Conservation (phyloP, 2,329 filamentous ascomycete genomes). For the Biscogniauxia marginata region DNA sequence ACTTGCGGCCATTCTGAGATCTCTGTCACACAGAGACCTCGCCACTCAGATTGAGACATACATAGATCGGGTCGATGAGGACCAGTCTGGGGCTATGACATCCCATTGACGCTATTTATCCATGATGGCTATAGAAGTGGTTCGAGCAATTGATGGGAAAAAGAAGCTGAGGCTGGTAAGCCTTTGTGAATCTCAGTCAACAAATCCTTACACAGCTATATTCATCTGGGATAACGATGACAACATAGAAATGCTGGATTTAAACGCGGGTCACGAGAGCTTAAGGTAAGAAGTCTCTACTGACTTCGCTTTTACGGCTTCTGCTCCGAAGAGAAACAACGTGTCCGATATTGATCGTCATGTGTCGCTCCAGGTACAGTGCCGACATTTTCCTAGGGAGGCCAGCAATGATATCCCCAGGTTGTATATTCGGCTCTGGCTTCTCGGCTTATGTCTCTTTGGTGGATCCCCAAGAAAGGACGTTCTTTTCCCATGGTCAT, state of each 20-base stretch:
- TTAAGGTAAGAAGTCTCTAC: no score
- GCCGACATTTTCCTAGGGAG: neutral
- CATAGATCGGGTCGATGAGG: neutral
- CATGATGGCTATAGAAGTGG: neutral
- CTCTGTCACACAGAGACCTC: neutral
- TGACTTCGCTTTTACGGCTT: neutral
- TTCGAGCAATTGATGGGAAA: neutral
- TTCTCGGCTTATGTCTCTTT: slow-evolving; percentile 6
- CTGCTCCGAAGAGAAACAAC: neutral
- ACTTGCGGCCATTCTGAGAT: neutral
- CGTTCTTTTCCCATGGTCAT: slow-evolving; percentile 5
- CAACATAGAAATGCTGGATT: no score
- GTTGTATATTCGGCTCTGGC: slow-evolving; percentile 2
- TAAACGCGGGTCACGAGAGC: no score
- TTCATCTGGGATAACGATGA: no score
- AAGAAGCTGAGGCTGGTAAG: neutral
- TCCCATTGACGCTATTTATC: no score
- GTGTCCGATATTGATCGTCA: slow-evolving; percentile 3
- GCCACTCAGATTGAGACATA: no score
- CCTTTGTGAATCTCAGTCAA: neutral
- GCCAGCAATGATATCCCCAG: neutral
- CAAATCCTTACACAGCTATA: neutral
- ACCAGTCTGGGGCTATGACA: neutral
- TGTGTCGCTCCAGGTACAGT: slow-evolving; percentile 5
- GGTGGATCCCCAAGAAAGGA: neutral